A percentile compares a stretch with the other conserved stretches of the same genome.
Conservation (phyloP, 768 basidiomycete species). For the Boletus sensibilis region DNA sequence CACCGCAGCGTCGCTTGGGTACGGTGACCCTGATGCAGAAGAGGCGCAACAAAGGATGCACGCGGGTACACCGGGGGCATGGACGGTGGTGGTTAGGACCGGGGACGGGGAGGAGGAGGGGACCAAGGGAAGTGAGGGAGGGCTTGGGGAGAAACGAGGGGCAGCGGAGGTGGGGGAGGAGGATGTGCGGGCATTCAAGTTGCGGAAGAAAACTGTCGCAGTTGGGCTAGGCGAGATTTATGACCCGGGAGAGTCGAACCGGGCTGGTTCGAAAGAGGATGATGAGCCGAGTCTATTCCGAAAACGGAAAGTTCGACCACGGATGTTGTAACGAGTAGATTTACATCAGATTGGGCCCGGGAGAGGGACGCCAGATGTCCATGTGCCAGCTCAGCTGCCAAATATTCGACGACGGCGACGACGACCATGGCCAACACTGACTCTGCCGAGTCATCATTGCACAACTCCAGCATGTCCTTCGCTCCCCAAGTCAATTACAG, state of each 20-base stretch:
- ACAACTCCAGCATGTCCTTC: neutral
- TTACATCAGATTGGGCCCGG: too few relatives aligned
- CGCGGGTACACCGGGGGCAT: slow-evolving; percentile 74
- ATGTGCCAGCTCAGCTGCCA: too few relatives aligned
- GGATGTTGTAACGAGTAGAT: too few relatives aligned
- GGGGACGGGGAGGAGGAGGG: neutral
- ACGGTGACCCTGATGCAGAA: slow-evolving; percentile 73
- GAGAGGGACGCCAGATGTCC: too few relatives aligned
- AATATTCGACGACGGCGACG: too few relatives aligned
- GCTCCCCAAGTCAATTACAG: slow-evolving; percentile 40
- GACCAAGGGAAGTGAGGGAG: neutral
- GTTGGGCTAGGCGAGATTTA: slow-evolving; percentile 76
- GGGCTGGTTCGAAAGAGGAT: slow-evolving; percentile 22
- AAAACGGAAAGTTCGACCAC: slow-evolving; percentile 12
- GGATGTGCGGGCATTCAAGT: slow-evolving; percentile 56
- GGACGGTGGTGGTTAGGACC: slow-evolving; percentile 57
- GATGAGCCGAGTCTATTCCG: slow-evolving; percentile 22
- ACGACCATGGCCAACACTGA: neutral
- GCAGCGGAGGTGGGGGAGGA: slow-evolving; percentile 46
- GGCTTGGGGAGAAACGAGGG: slow-evolving; percentile 35
- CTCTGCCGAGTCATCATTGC: neutral
- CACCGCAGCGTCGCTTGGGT: slow-evolving; percentile 82
- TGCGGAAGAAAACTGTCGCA: slow-evolving; percentile 60
- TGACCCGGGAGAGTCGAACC: slow-evolving; percentile 54
- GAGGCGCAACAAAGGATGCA: slow-evolving; percentile 58